Conservation (phyloP, 225 moss, liverwort and hornwort species). For the Climacium dendroides region DNA sequence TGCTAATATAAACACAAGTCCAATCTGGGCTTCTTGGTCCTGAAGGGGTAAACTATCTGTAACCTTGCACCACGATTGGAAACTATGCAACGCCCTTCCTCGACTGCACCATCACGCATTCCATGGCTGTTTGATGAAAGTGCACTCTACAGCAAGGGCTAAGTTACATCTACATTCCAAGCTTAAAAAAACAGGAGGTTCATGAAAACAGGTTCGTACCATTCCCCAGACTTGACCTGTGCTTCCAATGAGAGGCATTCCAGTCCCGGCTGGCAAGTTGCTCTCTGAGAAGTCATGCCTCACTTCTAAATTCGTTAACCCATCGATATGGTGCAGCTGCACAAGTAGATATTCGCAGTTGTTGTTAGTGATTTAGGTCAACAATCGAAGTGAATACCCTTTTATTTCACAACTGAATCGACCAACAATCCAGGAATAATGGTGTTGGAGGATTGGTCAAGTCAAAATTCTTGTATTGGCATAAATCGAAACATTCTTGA, state of each 20-base stretch:
- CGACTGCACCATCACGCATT: neutral
- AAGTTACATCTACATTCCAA: neutral
- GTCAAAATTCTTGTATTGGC: neutral
- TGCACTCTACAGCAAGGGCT: neutral
- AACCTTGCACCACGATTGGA: neutral
- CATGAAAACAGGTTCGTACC: conserved; percentile 22
- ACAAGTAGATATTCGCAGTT: neutral
- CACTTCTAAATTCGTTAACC: conserved; percentile 69
- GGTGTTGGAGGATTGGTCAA: neutral
- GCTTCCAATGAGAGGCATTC: conserved; percentile 68
- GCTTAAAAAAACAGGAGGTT: neutral
- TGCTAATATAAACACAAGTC: neutral
- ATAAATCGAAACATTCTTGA: neutral
- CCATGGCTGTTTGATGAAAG: neutral
- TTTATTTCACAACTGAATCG: neutral
- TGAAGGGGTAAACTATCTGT: neutral
- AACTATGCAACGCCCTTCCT: neutral
- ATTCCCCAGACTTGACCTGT: conserved; percentile 89
- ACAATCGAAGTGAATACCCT: neutral
- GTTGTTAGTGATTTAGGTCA: neutral
- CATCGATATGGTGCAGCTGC: conserved; percentile 92
- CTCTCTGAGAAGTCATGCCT: conserved; percentile 52
- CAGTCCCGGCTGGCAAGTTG: conserved; percentile 53
- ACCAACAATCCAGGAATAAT: neutral
- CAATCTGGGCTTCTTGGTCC: neutral